Evolutionary conservation across 108 stramenopile species (phyloP), one percentile per base, ranked within the genome.

Genomic region (Nannochloropsis salina): DNA sequence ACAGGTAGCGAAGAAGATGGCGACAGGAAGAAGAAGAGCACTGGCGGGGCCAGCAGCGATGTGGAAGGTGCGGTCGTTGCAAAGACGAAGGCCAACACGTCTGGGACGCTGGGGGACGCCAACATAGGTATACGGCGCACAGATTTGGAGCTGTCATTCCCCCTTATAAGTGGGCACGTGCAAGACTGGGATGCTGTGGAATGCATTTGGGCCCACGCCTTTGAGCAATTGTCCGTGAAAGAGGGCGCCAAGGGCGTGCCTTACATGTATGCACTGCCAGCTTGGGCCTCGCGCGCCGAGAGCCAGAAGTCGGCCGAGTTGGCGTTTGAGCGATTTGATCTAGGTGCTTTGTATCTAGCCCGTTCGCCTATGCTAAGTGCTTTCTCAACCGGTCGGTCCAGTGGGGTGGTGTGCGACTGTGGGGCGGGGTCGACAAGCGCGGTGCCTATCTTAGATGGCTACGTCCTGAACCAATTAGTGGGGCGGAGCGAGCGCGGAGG

Each of bases 121-220:
- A 74, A 74, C 4, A 74, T 74, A n/a, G 61, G 61, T 0, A 15
- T 74, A 4, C 61, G 61, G 8, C 61, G 61, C 4, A 74, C 61
- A n/a, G 61, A 74, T 74, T 74, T 74, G n/a, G 61, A 74, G 8
- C 61, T 74, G n/a, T 74, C 61, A n/a, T 74, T 74, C 8, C 61
- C 61, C 61, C 15, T 74, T 15, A n/a, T n/a, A n/a, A 74, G 3
- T n/a, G 61, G 61, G 2, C 61, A 74, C 61, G 61, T 74, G 61
- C 61, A n/a, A n/a, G 8, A 74, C n/a, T 74, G 61, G 61, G 61
- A 74, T 3, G 61, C 61, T n/a, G 84, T 88, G 84, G 88, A 88
- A 82, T 82, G 80, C 82, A 20, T 88, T 42, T 88, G 88, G 88
- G 88, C 84, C 9, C 88, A 88, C 84, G 88, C 88, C 42, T 88